phyloP scores from a whole-genome alignment of 768 basidiomycete genomes.

The Podaxis sp. region DNA sequence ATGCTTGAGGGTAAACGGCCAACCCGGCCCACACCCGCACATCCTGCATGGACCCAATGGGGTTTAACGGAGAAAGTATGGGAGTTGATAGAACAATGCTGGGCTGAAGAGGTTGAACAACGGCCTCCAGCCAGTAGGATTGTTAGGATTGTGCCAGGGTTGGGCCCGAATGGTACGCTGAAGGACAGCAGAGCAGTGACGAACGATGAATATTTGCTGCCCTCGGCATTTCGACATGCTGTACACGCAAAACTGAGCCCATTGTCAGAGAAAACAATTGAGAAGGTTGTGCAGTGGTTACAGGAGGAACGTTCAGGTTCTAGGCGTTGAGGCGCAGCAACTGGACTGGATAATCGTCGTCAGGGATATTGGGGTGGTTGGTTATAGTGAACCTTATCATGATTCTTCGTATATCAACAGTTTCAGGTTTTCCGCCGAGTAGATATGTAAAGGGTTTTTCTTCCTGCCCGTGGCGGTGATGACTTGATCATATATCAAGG shows the following conservation, averaged over 20 bases:
- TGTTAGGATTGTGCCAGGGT: background rate
- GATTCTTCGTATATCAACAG: too few relatives aligned
- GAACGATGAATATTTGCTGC: conserved; percentile 6
- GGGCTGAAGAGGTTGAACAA: conserved; percentile 1
- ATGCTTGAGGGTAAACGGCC: conserved; percentile 12
- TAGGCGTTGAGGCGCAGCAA: background rate
- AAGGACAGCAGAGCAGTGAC: background rate
- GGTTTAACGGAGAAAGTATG: conserved; percentile 13
- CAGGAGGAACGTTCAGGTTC: background rate
- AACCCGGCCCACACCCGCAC: background rate
- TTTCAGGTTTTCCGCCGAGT: too few relatives aligned
- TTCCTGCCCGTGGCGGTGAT: too few relatives aligned
- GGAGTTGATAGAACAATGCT: conserved; percentile 17
- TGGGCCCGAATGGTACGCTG: background rate
- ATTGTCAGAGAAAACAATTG: conserved; percentile 9
- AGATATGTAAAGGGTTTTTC: too few relatives aligned
- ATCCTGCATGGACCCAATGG: background rate
- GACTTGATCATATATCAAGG: too few relatives aligned
- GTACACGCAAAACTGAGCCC: conserved; percentile 10
- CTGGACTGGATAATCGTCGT: too few relatives aligned
- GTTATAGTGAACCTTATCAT: too few relatives aligned
- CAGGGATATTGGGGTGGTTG: too few relatives aligned
- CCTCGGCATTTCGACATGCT: conserved; percentile 7
- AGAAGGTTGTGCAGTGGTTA: conserved; percentile 6
- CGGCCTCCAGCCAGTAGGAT: background rate